phyloP scores from a whole-genome alignment of 2,329 filamentous ascomycete species.

The Ophiostoma angusticollis region DNA sequence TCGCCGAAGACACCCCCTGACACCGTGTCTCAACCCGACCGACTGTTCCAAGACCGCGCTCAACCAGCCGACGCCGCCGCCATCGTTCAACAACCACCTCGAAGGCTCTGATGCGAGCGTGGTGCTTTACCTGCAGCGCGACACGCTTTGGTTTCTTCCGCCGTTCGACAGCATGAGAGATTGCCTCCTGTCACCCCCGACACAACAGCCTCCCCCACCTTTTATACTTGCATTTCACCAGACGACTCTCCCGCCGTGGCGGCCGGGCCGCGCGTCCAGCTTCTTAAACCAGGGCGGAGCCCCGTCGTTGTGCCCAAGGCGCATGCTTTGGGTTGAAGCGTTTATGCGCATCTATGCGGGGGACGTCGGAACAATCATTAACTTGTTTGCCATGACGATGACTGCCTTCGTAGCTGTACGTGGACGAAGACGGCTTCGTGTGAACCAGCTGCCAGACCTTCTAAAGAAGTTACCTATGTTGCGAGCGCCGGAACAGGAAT shows the following conservation, averaged over 20 bases:
- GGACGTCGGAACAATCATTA: conserved; percentile 12
- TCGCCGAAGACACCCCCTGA: too few relatives aligned
- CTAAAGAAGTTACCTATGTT: not conserved
- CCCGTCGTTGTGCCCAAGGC: conserved; percentile 14
- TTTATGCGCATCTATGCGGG: conserved; percentile 17
- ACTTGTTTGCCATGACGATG: conserved; percentile 15
- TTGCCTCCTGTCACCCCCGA: conserved; percentile 5
- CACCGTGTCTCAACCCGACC: not conserved
- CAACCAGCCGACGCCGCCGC: not conserved
- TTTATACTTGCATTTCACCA: conserved; percentile 16
- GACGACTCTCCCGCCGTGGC: conserved; percentile 14
- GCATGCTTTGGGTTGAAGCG: conserved; percentile 17
- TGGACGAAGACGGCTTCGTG: conserved; percentile 17
- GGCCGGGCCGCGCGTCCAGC: conserved; percentile 14
- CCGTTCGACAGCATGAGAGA: conserved; percentile 8
- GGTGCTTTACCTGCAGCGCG: conserved; percentile 15
- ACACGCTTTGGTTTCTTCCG: conserved; percentile 17
- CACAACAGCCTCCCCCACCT: conserved; percentile 7
- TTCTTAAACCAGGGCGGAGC: conserved; percentile 9
- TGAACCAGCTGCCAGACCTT: conserved; percentile 11
- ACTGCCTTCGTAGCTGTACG: conserved; percentile 17
- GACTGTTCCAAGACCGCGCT: not conserved
- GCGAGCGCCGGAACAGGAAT: not conserved
- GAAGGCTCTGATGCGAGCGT: conserved; percentile 13
- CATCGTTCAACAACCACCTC: conserved; percentile 1